Percentiles rank a stretch among this genome's conserved stretches.
These are phyloP conservation scores for Cadophora gregata DNA, from an alignment of 2,329 filamentous ascomycete genomes.

Conservation along the genomic window DNA sequence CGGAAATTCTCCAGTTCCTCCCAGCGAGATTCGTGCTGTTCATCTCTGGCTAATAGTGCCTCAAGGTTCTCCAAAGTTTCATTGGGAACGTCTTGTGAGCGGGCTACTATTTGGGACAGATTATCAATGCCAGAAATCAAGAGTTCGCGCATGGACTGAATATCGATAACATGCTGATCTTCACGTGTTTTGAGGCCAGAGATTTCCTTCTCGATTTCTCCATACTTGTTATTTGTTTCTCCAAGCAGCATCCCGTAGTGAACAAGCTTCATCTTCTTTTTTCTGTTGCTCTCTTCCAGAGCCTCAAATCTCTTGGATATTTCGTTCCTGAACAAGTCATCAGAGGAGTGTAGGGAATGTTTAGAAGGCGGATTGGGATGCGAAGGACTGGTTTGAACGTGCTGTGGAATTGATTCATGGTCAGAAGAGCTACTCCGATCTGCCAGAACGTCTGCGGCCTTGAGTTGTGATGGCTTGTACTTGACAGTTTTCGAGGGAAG, in stretches of 20 bases:
- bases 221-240: neutral
- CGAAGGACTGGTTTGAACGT: neutral
- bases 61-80: neutral
- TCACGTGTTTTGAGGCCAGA: neutral
- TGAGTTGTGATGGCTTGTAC: neutral
- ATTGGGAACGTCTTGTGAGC: neutral
- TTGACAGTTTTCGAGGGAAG: neutral
- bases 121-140: neutral
- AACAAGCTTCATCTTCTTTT: neutral
- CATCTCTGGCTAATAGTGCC: neutral
- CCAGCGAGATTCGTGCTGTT: constrained; percentile 4
- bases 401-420: neutral
- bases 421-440: neutral
- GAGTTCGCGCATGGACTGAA: neutral
- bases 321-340: neutral
- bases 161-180: neutral
- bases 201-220: neutral
- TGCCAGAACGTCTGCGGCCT: neutral
- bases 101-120: neutral
- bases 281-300: neutral
- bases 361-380: neutral
- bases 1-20: neutral
- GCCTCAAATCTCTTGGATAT: neutral
- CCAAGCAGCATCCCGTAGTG: neutral
- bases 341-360: neutral